Conservation (phyloP, 2,329 filamentous ascomycete genomes). For the Dothideomycetidae sp. region DNA sequence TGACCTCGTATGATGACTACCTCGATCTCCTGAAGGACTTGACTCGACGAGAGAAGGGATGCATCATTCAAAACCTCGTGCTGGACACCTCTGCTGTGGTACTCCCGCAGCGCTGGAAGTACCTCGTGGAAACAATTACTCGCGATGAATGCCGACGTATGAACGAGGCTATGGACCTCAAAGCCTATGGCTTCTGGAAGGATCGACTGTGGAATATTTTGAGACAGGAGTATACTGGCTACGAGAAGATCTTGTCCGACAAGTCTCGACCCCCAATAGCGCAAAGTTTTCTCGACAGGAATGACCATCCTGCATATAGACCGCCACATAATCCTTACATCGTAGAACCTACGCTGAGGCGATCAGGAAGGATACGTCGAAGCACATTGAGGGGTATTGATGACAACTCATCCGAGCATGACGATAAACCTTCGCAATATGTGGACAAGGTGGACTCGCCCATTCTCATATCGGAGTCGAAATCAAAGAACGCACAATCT, state of each 20-base stretch:
- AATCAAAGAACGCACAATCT: too few species aligned
- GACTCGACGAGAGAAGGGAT: constrained; percentile 3
- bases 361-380: too few species aligned
- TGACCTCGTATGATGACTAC: constrained; percentile 8
- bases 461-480: too few species aligned
- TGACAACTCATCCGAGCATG: too few species aligned
- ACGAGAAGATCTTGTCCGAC: too few species aligned
- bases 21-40: constrained; percentile 9
- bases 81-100: neutral
- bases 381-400: too few species aligned
- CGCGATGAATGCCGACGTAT: neutral
- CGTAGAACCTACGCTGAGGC: neutral
- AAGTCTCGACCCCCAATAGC: too few species aligned
- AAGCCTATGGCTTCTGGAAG: neutral
- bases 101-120: neutral
- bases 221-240: neutral
- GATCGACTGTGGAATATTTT: neutral
- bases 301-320: constrained; percentile 1
- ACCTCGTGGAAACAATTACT: neutral
- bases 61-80: constrained; percentile 1
- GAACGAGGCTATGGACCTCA: constrained; percentile 1
- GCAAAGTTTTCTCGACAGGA: neutral
- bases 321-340: neutral
- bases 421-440: too few species aligned
- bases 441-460: too few species aligned